Evolutionary conservation across 1,284 basidiomycete genomes (phyloP), one percentile per base, ranked within the genome.

Genomic region (Schizophyllum commune): DNA sequence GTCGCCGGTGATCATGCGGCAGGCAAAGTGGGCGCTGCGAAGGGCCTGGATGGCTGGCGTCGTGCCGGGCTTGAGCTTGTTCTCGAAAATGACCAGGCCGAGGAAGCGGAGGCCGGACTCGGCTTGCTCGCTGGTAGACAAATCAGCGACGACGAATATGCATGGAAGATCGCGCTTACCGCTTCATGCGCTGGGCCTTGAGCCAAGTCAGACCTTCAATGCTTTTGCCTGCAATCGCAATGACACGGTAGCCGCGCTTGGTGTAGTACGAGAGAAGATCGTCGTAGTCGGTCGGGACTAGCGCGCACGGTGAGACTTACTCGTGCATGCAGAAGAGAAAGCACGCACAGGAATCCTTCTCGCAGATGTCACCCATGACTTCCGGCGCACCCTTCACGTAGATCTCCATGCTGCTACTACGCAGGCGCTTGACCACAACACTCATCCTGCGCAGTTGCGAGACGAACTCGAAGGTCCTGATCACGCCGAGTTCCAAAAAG

Each of bases 361-460:
- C 89, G 71, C 96, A 98, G 62, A 99, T 98, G 56, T 97, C 96
- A 2, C 78, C 74, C 95, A 99, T 99, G 60, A 97, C 93, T 73
- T 99, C 97, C 0, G 97, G 97, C 1, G 97, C 97, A 21, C 97
- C 97, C 73, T 99, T 99, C 71, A 96, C 96, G 72, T 98, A 99
- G 7, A 98, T 83, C 72, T 99, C 96, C 93, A 99, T 98, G 71
- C 91, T 94, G 55, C 77, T 86, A 65, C 95, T 96, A 74, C 92
- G 97, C 62, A 99, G 83, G 58, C 93, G 83, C 74, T 98, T 99
- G 68, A 98, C 96, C 61, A 99, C 86, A 32, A 99, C 97, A 65
- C 94, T 97, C 97, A 99, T 99, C 58, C 97, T 80, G 39, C 97
- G 84, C 20, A 99, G 81, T 5, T 91, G 80, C 1, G 96, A 98